Percentiles rank a stretch among this genome's conserved stretches.
Evolutionary conservation across 1,284 basidiomycete species (phyloP).

Genomic region (Ustilago nuda): DNA sequence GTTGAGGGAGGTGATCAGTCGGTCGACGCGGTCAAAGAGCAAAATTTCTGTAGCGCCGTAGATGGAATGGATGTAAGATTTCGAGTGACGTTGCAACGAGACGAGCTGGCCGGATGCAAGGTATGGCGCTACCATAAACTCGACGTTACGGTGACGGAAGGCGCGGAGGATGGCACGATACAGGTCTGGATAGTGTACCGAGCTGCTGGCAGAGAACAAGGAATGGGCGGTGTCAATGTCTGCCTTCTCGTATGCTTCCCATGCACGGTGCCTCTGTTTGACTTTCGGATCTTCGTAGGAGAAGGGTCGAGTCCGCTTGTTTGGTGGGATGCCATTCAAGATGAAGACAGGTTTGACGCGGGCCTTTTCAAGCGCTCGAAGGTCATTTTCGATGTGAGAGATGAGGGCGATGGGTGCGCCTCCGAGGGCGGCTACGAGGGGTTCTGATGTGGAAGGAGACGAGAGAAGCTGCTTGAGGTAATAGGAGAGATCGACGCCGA

Average conservation of each 20-base stretch:
- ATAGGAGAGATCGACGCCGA: slow-evolving; percentile 95
- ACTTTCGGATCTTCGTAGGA: slow-evolving; percentile 64
- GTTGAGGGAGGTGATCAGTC: slow-evolving; percentile 85
- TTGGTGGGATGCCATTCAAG: slow-evolving; percentile 77
- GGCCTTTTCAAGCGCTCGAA: slow-evolving; percentile 87
- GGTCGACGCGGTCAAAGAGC: slow-evolving; percentile 86
- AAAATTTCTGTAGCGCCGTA: slow-evolving; percentile 91
- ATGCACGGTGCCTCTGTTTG: slow-evolving; percentile 58
- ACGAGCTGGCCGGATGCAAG: slow-evolving; percentile 90
- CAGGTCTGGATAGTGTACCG: slow-evolving; percentile 77
- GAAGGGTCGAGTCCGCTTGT: slow-evolving; percentile 59
- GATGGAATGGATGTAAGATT: slow-evolving; percentile 93
- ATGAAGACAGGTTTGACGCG: slow-evolving; percentile 98
- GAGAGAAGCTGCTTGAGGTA: slow-evolving; percentile 87
- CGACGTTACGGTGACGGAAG: slow-evolving; percentile 93
- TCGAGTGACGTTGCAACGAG: slow-evolving; percentile 91
- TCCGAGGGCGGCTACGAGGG: slow-evolving; percentile 91
- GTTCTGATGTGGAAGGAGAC: slow-evolving; percentile 80
- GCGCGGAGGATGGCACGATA: slow-evolving; percentile 91
- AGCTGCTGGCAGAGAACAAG: slow-evolving; percentile 80
- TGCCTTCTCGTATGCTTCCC: slow-evolving; percentile 66
- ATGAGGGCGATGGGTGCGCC: slow-evolving; percentile 80
- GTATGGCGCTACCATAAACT: slow-evolving; percentile 96
- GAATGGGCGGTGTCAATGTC: slow-evolving; percentile 83
- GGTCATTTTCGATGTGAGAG: slow-evolving; percentile 85